Evolutionary conservation across 495 filamentous ascomycete genomes (phyloP), one percentile per base, ranked within the genome.

Genomic region (Physcia stellaris): DNA sequence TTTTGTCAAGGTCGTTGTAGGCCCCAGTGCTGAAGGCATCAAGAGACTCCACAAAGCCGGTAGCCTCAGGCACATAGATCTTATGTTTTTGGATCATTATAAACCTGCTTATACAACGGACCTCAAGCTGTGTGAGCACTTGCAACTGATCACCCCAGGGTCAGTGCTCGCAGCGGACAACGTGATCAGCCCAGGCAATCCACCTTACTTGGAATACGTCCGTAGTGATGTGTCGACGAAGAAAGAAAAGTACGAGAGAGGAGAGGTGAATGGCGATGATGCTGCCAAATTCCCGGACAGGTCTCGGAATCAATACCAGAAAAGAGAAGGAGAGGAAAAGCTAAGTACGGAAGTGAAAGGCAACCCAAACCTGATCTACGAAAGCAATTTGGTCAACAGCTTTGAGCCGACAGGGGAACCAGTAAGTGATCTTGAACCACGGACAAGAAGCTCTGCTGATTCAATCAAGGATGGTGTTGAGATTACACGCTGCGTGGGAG

Each of bases 41-140:
- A 58, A 57, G 38, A 58, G 68, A 9, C 57, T 80, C 1, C 56
- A 67, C 37, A 37, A 50, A 2, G 50, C 63, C 5, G 71, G 70
- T 0, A 24, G 19, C n/a, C 44, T 82, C 10, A 45, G 51, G 15
- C 55, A 61, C 20, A 67, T 83, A 23, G 79, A 77, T 36, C 53
- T 83, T 30, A 59, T 79, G 46, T 81, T 82, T 46, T 57, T 84
- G n/a, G 79, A 82, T 40, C 80, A 83, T 43, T 68, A 67, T 52
- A 80, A 83, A 47, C 72, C 73, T 0, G 62, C 68, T 0, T 83
- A 83, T 42, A 68, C 58, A 1, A 56, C 65, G 1, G 79, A 84
- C 44, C 58, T 83, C 38, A 83, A 81, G 60, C 56, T 78, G 4
- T 78, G 73, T 43, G 79, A 83, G 60, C 62, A 70, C 22, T 58